These are phyloP conservation scores for Apiospora saccharicola DNA, from an alignment of 2,329 filamentous ascomycete species.

Conservation along the genomic window DNA sequence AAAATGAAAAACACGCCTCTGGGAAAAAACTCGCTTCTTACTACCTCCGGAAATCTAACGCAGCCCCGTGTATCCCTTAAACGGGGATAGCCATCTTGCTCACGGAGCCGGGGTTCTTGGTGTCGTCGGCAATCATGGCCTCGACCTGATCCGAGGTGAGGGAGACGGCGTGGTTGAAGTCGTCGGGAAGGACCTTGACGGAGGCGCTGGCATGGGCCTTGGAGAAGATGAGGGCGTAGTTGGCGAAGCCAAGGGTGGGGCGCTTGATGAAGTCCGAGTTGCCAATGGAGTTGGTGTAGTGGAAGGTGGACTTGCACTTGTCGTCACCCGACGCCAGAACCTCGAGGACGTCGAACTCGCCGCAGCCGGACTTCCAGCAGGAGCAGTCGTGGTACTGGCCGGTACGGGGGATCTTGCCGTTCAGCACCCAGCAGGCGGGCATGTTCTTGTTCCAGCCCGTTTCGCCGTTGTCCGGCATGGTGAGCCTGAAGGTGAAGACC, in stretches of 20 bases:
- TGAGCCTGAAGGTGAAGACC: constrained; percentile 76
- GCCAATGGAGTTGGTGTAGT: constrained; percentile 68
- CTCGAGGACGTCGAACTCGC: constrained; percentile 80
- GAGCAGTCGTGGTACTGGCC: constrained; percentile 75
- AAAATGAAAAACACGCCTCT: constrained; percentile 9
- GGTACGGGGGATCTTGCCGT: constrained; percentile 74
- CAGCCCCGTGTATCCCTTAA: background rate
- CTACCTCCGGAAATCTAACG: background rate
- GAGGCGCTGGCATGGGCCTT: constrained; percentile 57
- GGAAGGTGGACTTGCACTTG: constrained; percentile 75
- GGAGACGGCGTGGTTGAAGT: constrained; percentile 49
- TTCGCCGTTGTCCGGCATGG: constrained; percentile 70
- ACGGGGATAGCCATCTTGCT: constrained; percentile 39
- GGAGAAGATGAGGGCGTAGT: constrained; percentile 69
- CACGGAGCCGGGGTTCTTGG: constrained; percentile 32
- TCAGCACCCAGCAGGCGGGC: constrained; percentile 80
- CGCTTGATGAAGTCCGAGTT: constrained; percentile 76
- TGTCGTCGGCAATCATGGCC: constrained; percentile 38
- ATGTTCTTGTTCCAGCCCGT: constrained; percentile 67
- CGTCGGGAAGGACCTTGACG: constrained; percentile 60
- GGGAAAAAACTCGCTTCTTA: background rate
- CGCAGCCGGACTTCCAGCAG: constrained; percentile 74
- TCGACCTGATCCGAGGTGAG: constrained; percentile 49
- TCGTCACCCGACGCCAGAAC: constrained; percentile 70
- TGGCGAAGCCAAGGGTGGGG: constrained; percentile 65